A percentile compares a stretch with the other conserved stretches of the same genome.
Conservation (phyloP, 352 stramenopile genomes). For the Phytophthora constricta region DNA sequence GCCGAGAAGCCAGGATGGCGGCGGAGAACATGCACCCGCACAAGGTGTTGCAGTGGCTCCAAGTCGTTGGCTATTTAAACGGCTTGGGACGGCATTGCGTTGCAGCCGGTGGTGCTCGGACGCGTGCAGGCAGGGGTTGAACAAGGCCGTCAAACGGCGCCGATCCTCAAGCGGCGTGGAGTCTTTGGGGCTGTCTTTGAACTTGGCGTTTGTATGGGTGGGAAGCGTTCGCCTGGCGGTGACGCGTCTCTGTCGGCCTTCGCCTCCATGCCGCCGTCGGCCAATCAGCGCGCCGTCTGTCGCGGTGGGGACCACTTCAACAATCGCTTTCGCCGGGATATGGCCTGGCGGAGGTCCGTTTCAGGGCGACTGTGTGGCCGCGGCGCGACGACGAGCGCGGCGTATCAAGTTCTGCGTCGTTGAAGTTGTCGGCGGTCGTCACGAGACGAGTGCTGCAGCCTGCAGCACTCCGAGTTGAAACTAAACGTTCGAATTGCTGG, state of each 20-base stretch:
- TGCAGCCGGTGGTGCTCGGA: neutral
- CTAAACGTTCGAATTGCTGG: too few species aligned
- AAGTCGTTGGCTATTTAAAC: neutral
- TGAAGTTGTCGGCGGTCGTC: slow-evolving; percentile 14
- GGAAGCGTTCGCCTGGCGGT: slow-evolving; percentile 32
- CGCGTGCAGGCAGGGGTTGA: too few species aligned
- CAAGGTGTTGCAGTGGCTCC: too few species aligned
- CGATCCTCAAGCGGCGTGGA: slow-evolving; percentile 25
- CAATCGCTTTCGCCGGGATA: slow-evolving; percentile 22
- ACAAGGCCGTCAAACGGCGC: slow-evolving; percentile 14
- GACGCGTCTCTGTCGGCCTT: slow-evolving; percentile 38
- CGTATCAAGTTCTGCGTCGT: slow-evolving; percentile 22
- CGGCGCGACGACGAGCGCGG: neutral
- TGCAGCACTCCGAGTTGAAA: too few species aligned
- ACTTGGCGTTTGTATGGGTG: neutral
- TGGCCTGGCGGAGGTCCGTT: neutral
- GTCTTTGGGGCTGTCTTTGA: slow-evolving; percentile 1
- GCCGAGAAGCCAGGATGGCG: neutral
- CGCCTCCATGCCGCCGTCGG: slow-evolving; percentile 17
- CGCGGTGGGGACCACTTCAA: slow-evolving; percentile 10
- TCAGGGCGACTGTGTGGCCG: neutral
- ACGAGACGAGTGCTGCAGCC: neutral
- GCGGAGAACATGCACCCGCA: too few species aligned
- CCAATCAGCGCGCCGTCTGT: slow-evolving; percentile 38
- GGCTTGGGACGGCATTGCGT: slow-evolving; percentile 12